phyloP scores from a whole-genome alignment of 106 monocot species.

The Chionographis japonica region DNA sequence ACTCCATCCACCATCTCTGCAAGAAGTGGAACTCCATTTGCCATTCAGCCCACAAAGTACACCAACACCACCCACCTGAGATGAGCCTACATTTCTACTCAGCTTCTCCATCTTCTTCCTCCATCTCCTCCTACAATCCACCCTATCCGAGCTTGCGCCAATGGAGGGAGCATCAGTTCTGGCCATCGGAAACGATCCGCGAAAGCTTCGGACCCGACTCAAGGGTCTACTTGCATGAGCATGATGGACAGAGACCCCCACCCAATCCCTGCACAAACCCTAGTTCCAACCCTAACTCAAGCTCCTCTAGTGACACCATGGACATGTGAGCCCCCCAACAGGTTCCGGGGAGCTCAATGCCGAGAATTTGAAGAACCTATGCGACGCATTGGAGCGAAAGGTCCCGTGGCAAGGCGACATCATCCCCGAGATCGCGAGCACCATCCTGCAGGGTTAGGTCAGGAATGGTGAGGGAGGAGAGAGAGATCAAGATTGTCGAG shows the following conservation, averaged over 20 bases:
- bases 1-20: slow-evolving; percentile 16
- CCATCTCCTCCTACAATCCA: slow-evolving; percentile 27
- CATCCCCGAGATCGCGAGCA: slow-evolving; percentile 74
- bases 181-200: slow-evolving; percentile 4
- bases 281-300: slow-evolving; percentile 21
- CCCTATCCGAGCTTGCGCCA: slow-evolving; percentile 6
- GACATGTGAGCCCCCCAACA: slow-evolving; percentile 26
- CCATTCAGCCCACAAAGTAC: slow-evolving; percentile 17
- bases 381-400: slow-evolving; percentile 61
- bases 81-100: slow-evolving; percentile 37
- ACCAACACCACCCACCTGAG: slow-evolving; percentile 22
- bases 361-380: slow-evolving; percentile 73
- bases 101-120: slow-evolving; percentile 30
- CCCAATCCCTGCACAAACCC: slow-evolving; percentile 9
- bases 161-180: slow-evolving; percentile 8
- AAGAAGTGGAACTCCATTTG: slow-evolving; percentile 44
- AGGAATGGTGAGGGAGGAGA: slow-evolving; percentile 60
- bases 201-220: neutral
- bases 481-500: neutral
- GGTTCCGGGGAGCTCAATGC: slow-evolving; percentile 83
- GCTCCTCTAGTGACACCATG: slow-evolving; percentile 44
- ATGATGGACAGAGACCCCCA: neutral
- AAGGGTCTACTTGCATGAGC: neutral
- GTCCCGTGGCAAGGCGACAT: slow-evolving; percentile 66
- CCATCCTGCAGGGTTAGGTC: slow-evolving; percentile 69